Base-by-base conservation (phyloP, 495 filamentous ascomycete genomes). In the Usnea hakonensis region DNA sequence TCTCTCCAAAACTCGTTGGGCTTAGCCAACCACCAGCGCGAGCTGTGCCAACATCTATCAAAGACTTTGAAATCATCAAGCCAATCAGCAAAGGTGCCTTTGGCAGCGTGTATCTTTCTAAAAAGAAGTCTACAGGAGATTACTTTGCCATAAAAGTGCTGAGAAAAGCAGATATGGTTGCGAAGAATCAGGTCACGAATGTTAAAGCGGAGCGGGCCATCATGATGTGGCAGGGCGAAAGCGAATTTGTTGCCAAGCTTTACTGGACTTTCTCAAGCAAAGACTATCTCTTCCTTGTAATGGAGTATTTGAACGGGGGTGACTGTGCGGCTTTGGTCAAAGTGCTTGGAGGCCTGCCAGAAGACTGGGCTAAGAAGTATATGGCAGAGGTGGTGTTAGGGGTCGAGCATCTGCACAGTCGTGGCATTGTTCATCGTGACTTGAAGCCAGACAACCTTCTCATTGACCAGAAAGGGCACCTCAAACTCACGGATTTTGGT, bases 161-260 rank as follows among this genome's bases (percentile, higher is more conserved):
- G 60, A 97, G 96, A 76, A 98, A 98, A 72, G 92, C 95, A 13
- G 94, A 98, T 76, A 98, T 98, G 94, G 90, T 98, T 65, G 95
- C 95, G 57, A 98, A 98, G 73, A 98, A 98, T 74, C 94, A 98
- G 72, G 91, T 97, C 68, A 96, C 93, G 54, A 98, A 98, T 70
- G 94, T 98, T 65, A 96, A 97, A 75, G 94, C 95, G 14, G 94
- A 98, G 74, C 83, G 94, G 65, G 95, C 95, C n/a, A 98, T 98
- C 68, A 97, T 98, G 94, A 98, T 98, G 95, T 96, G 94, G 86
- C 95, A 98, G 77, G 95, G 95, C 32, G 94, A 97, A 70, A 98
- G 94, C 74, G 94, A 98, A 65, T 98, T 97, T 74, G 94, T 98
- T 55, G 94, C 94, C 19, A 98, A 98, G 74, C 79, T 98, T 8